These are phyloP conservation scores for Beauveria sp. DNA, from an alignment of 2,329 filamentous ascomycete species.

Conservation along the genomic window DNA sequence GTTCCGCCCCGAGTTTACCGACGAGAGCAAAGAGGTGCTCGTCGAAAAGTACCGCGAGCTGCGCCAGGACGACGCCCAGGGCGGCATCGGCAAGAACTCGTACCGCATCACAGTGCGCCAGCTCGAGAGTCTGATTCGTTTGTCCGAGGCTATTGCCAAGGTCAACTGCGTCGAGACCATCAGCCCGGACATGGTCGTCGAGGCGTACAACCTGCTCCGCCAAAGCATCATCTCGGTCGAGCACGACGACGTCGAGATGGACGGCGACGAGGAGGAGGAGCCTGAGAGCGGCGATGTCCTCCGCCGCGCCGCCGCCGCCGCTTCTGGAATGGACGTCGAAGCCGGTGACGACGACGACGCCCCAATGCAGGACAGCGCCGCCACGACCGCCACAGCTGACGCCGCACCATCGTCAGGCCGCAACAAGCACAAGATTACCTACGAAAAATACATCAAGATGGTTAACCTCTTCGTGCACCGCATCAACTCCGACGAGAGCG, in stretches of 20 bases:
- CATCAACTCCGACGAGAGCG: constrained; percentile 74
- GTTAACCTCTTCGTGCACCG: constrained; percentile 77
- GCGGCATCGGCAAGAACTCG: constrained; percentile 86
- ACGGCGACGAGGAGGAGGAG: constrained; percentile 58
- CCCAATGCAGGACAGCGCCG: not conserved
- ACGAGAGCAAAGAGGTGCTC: constrained; percentile 75
- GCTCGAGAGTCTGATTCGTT: constrained; percentile 88
- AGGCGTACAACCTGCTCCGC: constrained; percentile 83
- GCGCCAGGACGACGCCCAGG: constrained; percentile 85
- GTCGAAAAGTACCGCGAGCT: constrained; percentile 95
- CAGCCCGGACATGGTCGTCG: constrained; percentile 73
- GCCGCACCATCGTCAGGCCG: constrained; percentile 25
- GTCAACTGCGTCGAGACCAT: constrained; percentile 94
- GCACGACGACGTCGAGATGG: constrained; percentile 93
- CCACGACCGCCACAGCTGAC: not conserved
- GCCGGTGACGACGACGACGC: constrained; percentile 34
- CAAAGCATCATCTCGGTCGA: constrained; percentile 97
- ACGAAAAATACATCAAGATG: constrained; percentile 90
- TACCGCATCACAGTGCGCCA: constrained; percentile 97
- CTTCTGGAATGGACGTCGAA: constrained; percentile 37
- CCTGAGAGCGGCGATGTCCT: constrained; percentile 39
- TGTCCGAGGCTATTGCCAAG: constrained; percentile 97
- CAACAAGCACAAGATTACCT: constrained; percentile 81
- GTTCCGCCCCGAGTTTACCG: constrained; percentile 86
- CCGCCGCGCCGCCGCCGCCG: constrained; percentile 30